Evolutionary conservation across 805 yeast genomes (phyloP).

Genomic region (Pichia occidentalis): DNA sequence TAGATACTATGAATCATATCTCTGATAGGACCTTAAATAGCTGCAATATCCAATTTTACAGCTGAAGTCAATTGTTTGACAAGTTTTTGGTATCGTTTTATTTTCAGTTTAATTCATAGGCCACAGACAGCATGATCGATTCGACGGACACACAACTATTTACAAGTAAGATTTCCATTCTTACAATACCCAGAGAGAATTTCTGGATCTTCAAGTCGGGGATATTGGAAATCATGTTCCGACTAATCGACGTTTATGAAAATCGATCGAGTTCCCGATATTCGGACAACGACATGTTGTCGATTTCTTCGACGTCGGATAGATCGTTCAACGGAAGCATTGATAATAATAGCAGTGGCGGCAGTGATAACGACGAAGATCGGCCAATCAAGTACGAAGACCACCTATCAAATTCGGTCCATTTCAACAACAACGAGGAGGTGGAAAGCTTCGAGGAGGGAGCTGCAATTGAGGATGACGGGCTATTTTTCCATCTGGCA

Average conservation of each 20-base stretch:
- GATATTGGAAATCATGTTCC: conserved; percentile 40
- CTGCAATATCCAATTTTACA: too few relatives aligned
- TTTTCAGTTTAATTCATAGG: background rate
- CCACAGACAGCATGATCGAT: conserved; percentile 2
- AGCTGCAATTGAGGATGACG: conserved; percentile 30
- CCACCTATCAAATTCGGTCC: conserved; percentile 8
- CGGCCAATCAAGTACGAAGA: background rate
- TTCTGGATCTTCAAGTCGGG: conserved; percentile 51
- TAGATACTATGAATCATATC: too few relatives aligned
- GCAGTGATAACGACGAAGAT: background rate
- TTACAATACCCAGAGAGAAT: conserved; percentile 46
- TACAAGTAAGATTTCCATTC: conserved; percentile 33
- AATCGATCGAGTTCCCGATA: conserved; percentile 10
- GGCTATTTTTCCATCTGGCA: conserved; percentile 51
- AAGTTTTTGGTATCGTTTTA: too few relatives aligned
- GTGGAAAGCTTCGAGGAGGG: background rate
- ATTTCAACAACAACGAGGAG: conserved; percentile 7
- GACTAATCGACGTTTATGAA: conserved; percentile 29
- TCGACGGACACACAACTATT: conserved; percentile 10
- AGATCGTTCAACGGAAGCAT: conserved; percentile 2
- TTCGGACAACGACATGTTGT: conserved; percentile 13
- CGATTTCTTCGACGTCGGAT: conserved; percentile 13
- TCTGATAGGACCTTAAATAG: too few relatives aligned
- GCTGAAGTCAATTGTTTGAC: too few relatives aligned
- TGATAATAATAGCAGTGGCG: too few relatives aligned